phyloP scores from a whole-genome alignment of 2,329 filamentous ascomycete genomes.

The Xylariaceae sp. region DNA sequence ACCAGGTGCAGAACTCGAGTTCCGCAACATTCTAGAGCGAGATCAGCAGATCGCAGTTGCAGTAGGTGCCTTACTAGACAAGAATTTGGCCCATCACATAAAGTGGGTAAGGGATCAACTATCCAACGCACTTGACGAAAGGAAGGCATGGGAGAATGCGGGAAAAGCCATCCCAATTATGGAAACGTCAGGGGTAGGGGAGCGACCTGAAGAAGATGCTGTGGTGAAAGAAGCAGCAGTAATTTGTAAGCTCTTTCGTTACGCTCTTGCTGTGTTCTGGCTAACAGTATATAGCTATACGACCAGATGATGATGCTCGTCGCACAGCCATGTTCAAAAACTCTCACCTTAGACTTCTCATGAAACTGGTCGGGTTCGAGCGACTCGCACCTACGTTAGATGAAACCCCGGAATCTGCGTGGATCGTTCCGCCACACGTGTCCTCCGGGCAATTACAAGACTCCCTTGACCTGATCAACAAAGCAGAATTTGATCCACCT shows the following conservation, averaged over 20 bases:
- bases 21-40: constrained; percentile 72
- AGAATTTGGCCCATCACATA: constrained; percentile 76
- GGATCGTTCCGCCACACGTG: constrained; percentile 75
- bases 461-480: constrained; percentile 73
- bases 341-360: constrained; percentile 81
- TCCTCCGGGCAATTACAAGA: constrained; percentile 71
- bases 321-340: constrained; percentile 86
- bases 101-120: constrained; percentile 81
- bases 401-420: constrained; percentile 76
- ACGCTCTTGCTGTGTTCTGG: background rate
- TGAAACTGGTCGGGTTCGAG: constrained; percentile 76
- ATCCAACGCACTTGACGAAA: constrained; percentile 70
- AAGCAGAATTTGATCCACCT: constrained; percentile 78
- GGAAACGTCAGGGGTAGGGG: constrained; percentile 40
- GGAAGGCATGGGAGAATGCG: constrained; percentile 77
- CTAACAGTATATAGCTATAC: constrained; percentile 57
- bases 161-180: constrained; percentile 63
- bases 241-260: constrained; percentile 55
- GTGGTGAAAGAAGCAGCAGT: constrained; percentile 51
- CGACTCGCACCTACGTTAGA: constrained; percentile 60
- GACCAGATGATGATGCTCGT: constrained; percentile 68
- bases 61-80: constrained; percentile 79
- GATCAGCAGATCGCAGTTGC: constrained; percentile 80
- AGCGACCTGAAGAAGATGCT: constrained; percentile 33
- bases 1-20: constrained; percentile 81